Evolutionary conservation across 2,329 filamentous ascomycete species (phyloP).

Genomic region (Lasiodiplodia sp.): DNA sequence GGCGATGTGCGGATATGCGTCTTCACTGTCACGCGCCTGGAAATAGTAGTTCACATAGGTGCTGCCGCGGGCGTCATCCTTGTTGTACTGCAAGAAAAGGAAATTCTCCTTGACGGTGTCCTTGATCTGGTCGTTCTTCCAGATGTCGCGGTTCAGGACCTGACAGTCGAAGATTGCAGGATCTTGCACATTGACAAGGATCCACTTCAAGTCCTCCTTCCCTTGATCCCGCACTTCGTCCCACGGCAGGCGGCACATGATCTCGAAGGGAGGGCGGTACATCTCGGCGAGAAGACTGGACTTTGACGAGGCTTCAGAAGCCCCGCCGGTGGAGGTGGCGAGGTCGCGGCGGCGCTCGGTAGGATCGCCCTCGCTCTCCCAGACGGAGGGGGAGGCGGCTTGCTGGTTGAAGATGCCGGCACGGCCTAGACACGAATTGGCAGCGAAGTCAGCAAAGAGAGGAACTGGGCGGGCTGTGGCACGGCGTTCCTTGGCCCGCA

Average conservation of each 20-base stretch:
- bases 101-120: constrained; percentile 91
- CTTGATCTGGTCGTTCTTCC: constrained; percentile 83
- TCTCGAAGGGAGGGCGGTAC: constrained; percentile 88
- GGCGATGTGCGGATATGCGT: constrained; percentile 93
- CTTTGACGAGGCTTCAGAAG: constrained; percentile 71
- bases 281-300: constrained; percentile 85
- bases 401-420: constrained; percentile 75
- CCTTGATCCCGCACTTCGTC: constrained; percentile 84
- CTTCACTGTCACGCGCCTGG: constrained; percentile 76
- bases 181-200: constrained; percentile 95
- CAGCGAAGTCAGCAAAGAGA: neutral
- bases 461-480: neutral
- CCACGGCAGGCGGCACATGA: constrained; percentile 83
- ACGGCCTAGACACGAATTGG: constrained; percentile 40
- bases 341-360: constrained; percentile 60
- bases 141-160: constrained; percentile 90
- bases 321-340: constrained; percentile 68
- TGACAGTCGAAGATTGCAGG: constrained; percentile 94
- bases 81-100: constrained; percentile 92
- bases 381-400: constrained; percentile 60
- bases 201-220: constrained; percentile 90
- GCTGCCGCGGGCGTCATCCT: constrained; percentile 77
- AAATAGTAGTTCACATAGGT: constrained; percentile 95
- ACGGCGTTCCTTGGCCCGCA: neutral
- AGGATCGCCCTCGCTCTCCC: constrained; percentile 61